These are phyloP conservation scores for Fusarium concolor DNA, from an alignment of 2,329 filamentous ascomycete species.

Conservation along the genomic window DNA sequence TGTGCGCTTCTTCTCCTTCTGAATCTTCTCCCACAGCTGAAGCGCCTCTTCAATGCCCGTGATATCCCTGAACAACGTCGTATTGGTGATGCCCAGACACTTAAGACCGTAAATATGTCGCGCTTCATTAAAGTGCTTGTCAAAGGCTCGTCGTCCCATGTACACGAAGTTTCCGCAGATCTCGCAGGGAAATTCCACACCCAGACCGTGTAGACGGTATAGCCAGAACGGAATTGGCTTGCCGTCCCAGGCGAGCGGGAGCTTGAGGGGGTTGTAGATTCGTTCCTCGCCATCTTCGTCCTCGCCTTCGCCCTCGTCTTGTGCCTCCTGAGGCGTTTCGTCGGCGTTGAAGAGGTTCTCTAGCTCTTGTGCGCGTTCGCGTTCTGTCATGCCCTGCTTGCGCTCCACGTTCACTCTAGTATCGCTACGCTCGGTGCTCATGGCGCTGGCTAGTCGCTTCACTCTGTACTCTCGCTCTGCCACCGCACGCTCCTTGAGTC, in stretches of 20 bases:
- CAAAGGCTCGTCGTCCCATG: slow-evolving; percentile 94
- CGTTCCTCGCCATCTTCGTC: slow-evolving; percentile 84
- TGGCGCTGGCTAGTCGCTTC: slow-evolving; percentile 80
- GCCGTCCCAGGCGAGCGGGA: slow-evolving; percentile 96
- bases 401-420: slow-evolving; percentile 96
- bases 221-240: slow-evolving; percentile 99
- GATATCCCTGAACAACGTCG: slow-evolving; percentile 92
- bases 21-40: slow-evolving; percentile 92
- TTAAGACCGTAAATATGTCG: slow-evolving; percentile 94
- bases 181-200: slow-evolving; percentile 94
- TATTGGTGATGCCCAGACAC: slow-evolving; percentile 92
- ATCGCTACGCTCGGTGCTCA: slow-evolving; percentile 88
- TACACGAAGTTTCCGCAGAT: slow-evolving; percentile 99
- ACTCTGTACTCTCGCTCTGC: slow-evolving; percentile 90
- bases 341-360: slow-evolving; percentile 77
- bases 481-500: slow-evolving; percentile 88
- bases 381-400: slow-evolving; percentile 96
- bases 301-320: slow-evolving; percentile 72
- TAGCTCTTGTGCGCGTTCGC: slow-evolving; percentile 92
- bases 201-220: slow-evolving; percentile 94
- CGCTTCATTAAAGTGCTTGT: slow-evolving; percentile 98
- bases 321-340: slow-evolving; percentile 50
- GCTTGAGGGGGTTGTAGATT: slow-evolving; percentile 96
- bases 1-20: slow-evolving; percentile 83
- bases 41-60: slow-evolving; percentile 90